phyloP scores from a whole-genome alignment of 805 yeast species.

The Starmerella sirachaensis region DNA sequence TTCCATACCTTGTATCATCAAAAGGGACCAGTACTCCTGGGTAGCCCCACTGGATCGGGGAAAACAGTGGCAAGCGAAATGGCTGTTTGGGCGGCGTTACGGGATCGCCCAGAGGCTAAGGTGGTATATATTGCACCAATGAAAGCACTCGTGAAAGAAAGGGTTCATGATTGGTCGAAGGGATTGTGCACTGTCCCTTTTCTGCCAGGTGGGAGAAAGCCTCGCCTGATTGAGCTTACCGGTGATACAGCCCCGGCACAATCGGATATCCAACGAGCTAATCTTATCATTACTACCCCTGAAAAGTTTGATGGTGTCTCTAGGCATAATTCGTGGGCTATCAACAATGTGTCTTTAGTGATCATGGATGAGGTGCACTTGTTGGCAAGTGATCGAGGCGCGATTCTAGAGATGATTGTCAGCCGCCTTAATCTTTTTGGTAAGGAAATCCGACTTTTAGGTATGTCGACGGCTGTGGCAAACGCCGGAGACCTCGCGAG shows the following conservation, averaged over 20 bases:
- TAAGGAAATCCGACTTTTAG: slow-evolving; percentile 54
- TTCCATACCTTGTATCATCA: slow-evolving; percentile 80
- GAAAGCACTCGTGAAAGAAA: slow-evolving; percentile 75
- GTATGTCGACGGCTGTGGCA: slow-evolving; percentile 77
- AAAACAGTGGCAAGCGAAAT: slow-evolving; percentile 94
- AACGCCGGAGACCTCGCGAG: slow-evolving; percentile 79
- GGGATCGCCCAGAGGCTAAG: slow-evolving; percentile 65
- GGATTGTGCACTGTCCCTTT: slow-evolving; percentile 22
- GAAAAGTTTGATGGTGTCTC: slow-evolving; percentile 82
- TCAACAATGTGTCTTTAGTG: slow-evolving; percentile 59
- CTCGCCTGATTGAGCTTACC: slow-evolving; percentile 58
- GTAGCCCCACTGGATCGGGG: slow-evolving; percentile 98
- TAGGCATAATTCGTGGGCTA: slow-evolving; percentile 60
- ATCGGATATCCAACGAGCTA: slow-evolving; percentile 51
- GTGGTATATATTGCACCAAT: slow-evolving; percentile 79
- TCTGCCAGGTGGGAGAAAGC: slow-evolving; percentile 11
- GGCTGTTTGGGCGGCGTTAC: slow-evolving; percentile 94
- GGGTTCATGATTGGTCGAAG: slow-evolving; percentile 69
- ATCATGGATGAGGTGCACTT: slow-evolving; percentile 81
- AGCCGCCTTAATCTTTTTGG: slow-evolving; percentile 65
- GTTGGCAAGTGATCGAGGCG: slow-evolving; percentile 76
- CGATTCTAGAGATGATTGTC: slow-evolving; percentile 80
- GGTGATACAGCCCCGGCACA: slow-evolving; percentile 75
- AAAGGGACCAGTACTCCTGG: slow-evolving; percentile 72
- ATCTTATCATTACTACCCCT: slow-evolving; percentile 70